Percentiles rank a stretch among this genome's conserved stretches.
phyloP scores from a whole-genome alignment of 306 rosid species.

The Cucurbita pepo region DNA sequence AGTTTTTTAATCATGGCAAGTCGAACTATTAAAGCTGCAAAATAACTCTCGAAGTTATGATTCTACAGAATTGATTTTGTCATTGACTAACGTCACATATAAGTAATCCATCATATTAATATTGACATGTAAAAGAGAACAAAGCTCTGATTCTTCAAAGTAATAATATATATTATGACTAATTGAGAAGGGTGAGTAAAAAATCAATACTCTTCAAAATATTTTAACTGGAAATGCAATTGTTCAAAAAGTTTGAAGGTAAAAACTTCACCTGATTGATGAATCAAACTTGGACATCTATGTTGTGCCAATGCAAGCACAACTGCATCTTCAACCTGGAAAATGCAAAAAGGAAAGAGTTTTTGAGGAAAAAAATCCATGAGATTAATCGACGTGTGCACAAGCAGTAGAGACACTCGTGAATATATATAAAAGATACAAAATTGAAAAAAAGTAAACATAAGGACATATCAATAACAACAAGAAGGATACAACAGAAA shows the following conservation, averaged over 20 bases:
- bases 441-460: background rate
- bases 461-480: background rate
- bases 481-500: background rate
- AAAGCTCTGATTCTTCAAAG: background rate
- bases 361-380: background rate
- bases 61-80: background rate
- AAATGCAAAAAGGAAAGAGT: background rate
- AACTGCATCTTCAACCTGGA: slow-evolving; percentile 89
- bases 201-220: background rate
- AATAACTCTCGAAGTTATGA: background rate
- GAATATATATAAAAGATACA: too few species aligned
- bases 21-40: background rate
- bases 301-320: slow-evolving; percentile 67
- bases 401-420: too few species aligned
- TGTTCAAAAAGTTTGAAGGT: background rate
- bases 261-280: slow-evolving; percentile 44
- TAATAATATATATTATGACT: background rate
- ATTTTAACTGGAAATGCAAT: background rate
- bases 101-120: background rate
- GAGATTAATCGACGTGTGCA: too few species aligned
- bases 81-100: background rate
- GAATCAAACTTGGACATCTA: slow-evolving; percentile 49
- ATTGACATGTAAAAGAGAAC: background rate
- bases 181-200: background rate
- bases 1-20: background rate